A percentile compares a stretch with the other conserved stretches of the same genome.
Conservation (phyloP, 495 filamentous ascomycete species). For the Amniculicola lignicola region DNA sequence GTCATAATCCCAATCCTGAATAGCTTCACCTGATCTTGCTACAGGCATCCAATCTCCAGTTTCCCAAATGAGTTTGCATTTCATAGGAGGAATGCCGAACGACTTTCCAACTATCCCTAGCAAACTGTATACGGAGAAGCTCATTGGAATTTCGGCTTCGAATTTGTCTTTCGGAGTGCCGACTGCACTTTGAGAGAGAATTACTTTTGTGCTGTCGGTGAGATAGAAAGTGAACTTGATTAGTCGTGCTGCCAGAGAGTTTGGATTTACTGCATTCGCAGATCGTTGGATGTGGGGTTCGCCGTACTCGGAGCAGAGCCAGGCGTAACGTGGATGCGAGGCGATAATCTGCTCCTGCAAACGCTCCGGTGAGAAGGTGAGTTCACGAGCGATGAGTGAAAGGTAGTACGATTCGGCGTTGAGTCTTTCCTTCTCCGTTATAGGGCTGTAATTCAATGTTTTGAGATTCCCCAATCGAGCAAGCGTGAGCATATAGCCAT, state of each 20-base stretch:
- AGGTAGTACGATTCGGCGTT: conserved; percentile 95
- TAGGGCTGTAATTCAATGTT: conserved; percentile 72
- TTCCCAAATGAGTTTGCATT: conserved; percentile 69
- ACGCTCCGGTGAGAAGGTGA: conserved; percentile 57
- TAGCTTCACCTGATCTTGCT: conserved; percentile 51
- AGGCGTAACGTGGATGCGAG: conserved; percentile 65
- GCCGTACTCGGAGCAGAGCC: conserved; percentile 70
- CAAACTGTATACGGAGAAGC: conserved; percentile 74
- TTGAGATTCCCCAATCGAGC: conserved; percentile 68
- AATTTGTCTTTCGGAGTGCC: not conserved
- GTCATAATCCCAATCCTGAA: conserved; percentile 54
- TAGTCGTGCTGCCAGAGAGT: conserved; percentile 70
- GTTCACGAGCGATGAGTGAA: conserved; percentile 68
- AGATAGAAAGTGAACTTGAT: conserved; percentile 62
- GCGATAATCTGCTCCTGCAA: conserved; percentile 54
- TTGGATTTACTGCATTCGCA: conserved; percentile 53
- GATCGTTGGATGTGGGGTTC: conserved; percentile 55
- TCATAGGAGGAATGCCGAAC: conserved; percentile 63
- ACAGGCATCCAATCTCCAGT: conserved; percentile 82
- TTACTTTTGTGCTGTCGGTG: conserved; percentile 35
- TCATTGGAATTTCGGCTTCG: conserved; percentile 60
- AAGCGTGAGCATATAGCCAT: conserved; percentile 81
- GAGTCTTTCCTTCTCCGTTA: conserved; percentile 67
- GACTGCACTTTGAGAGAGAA: not conserved
- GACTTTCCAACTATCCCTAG: conserved; percentile 71